phyloP scores from a whole-genome alignment of 768 basidiomycete genomes.

The Leucocoprinus leucothites region DNA sequence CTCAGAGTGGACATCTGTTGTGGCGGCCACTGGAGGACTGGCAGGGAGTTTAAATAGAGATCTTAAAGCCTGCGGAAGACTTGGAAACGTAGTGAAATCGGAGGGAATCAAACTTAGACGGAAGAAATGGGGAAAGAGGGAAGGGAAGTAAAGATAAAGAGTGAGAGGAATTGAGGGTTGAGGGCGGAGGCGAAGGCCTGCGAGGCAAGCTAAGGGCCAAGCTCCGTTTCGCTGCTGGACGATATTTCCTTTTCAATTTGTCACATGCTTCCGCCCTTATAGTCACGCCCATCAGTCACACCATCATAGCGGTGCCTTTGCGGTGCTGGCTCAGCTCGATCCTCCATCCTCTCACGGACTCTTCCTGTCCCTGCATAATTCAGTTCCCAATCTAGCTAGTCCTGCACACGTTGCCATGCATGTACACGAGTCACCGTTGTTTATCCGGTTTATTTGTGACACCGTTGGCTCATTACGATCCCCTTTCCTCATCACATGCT shows the following conservation, averaged over 20 bases:
- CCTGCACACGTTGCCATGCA: slow-evolving; percentile 5
- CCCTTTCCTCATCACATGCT: not conserved
- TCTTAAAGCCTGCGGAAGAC: not conserved
- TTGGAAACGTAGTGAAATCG: not conserved
- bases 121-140: not conserved
- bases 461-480: too few species aligned
- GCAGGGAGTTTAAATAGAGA: slow-evolving; percentile 18
- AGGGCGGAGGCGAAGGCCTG: slow-evolving; percentile 2
- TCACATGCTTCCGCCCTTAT: not conserved
- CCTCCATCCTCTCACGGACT: slow-evolving; percentile 3
- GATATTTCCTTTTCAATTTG: slow-evolving; percentile 10
- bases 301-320: slow-evolving; percentile 4
- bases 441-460: not conserved
- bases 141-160: not conserved
- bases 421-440: not conserved
- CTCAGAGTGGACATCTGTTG: slow-evolving; percentile 19
- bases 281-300: slow-evolving; percentile 6
- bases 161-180: not conserved
- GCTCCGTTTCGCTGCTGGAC: slow-evolving; percentile 6
- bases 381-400: slow-evolving; percentile 11
- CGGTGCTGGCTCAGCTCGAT: slow-evolving; percentile 6
- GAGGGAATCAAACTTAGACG: not conserved
- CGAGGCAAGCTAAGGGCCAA: slow-evolving; percentile 9
- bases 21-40: not conserved
- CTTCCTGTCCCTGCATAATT: slow-evolving; percentile 8